Evolutionary conservation across 2,329 filamentous ascomycete species (phyloP).

Genomic region (Xenosphaeropsis pyriputrescens): DNA sequence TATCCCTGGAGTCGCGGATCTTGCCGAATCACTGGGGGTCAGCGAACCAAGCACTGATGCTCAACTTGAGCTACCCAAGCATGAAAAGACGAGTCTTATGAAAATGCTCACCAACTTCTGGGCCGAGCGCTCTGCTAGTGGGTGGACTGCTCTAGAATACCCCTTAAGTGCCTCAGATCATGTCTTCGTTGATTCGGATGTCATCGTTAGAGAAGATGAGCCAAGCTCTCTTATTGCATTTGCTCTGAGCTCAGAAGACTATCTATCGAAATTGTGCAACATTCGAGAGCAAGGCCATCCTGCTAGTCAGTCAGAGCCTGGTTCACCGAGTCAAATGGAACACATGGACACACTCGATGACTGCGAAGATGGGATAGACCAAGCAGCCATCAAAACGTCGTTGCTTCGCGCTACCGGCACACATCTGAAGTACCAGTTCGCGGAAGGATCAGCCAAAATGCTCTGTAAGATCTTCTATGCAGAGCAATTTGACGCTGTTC

Average conservation of each 20-base stretch:
- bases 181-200: slow-evolving; percentile 91
- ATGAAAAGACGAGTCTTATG: slow-evolving; percentile 86
- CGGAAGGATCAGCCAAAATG: slow-evolving; percentile 85
- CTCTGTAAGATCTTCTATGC: slow-evolving; percentile 98
- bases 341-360: slow-evolving; percentile 8
- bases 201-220: slow-evolving; percentile 94
- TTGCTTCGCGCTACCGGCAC: slow-evolving; percentile 75
- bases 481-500: slow-evolving; percentile 90
- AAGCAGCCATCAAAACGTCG: slow-evolving; percentile 71
- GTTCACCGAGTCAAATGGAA: slow-evolving; percentile 12
- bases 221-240: slow-evolving; percentile 93
- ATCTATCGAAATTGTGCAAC: slow-evolving; percentile 60
- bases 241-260: slow-evolving; percentile 77
- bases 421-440: slow-evolving; percentile 92
- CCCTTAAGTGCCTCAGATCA: slow-evolving; percentile 80
- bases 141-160: slow-evolving; percentile 86
- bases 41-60: slow-evolving; percentile 42
- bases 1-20: slow-evolving; percentile 46
- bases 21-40: slow-evolving; percentile 40
- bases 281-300: slow-evolving; percentile 40
- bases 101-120: slow-evolving; percentile 96
- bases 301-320: slow-evolving; percentile 13
- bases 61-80: slow-evolving; percentile 67
- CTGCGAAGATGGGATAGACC: slow-evolving; percentile 22
- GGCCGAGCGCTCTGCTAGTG: slow-evolving; percentile 92